Conservation (phyloP, 2,329 filamentous ascomycete species). For the Cladosporium sp. region DNA sequence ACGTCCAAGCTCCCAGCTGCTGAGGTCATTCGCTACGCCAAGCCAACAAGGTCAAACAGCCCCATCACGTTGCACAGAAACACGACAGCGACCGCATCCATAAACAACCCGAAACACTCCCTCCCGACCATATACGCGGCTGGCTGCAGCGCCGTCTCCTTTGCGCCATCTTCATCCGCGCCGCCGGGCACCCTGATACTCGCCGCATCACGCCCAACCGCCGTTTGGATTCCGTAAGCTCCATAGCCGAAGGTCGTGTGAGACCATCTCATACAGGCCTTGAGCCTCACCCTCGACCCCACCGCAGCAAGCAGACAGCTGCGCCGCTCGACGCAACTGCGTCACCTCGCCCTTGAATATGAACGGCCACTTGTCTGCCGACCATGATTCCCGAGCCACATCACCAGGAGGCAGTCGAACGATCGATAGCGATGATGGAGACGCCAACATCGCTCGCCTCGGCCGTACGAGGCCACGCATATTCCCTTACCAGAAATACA, state of each 20-base stretch:
- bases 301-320: constrained; percentile 21
- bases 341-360: background rate
- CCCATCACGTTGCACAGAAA: constrained; percentile 2
- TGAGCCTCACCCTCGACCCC: constrained; percentile 9
- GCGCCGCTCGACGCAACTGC: constrained; percentile 1
- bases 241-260: constrained; percentile 8
- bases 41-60: background rate
- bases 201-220: background rate
- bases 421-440: constrained; percentile 26
- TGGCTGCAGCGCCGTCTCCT: background rate
- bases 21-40: constrained; percentile 7
- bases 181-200: background rate
- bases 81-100: background rate
- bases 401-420: constrained; percentile 66
- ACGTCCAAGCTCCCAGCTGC: constrained; percentile 11
- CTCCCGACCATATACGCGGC: background rate
- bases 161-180: background rate
- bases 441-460: constrained; percentile 45
- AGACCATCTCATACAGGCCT: constrained; percentile 12
- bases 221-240: constrained; percentile 7
- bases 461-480: constrained; percentile 76
- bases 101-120: constrained; percentile 1
- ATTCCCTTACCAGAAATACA: constrained; percentile 84
- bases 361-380: constrained; percentile 32
- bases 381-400: constrained; percentile 78